These are phyloP conservation scores for Scytalidium sp. DNA, from an alignment of 2,329 filamentous ascomycete species.

Conservation along the genomic window DNA sequence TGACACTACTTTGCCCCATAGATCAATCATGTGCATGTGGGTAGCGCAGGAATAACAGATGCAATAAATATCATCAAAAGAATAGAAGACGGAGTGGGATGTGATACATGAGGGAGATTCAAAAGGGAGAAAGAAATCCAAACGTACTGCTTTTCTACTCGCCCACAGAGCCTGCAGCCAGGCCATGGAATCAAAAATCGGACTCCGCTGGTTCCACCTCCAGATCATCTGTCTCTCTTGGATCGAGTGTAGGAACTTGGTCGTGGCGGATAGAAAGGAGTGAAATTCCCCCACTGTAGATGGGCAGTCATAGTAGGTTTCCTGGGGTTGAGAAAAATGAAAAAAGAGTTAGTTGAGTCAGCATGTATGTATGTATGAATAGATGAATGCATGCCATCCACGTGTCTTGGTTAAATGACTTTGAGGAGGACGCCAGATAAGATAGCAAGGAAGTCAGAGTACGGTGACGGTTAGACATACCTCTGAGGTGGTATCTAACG, in stretches of 20 bases:
- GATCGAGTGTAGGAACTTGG: constrained; percentile 22
- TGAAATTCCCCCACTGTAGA: constrained; percentile 18
- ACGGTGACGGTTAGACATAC: background rate
- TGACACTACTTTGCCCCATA: too few species aligned
- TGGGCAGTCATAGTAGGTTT: constrained; percentile 8
- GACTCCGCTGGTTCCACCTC: constrained; percentile 15
- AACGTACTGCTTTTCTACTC: constrained; percentile 24
- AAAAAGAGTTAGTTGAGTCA: too few species aligned
- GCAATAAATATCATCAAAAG: too few species aligned
- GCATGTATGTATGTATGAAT: too few species aligned
- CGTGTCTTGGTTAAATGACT: too few species aligned
- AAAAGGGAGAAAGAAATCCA: background rate
- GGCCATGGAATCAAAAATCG: constrained; percentile 18
- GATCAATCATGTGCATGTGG: too few species aligned
- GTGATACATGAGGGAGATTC: background rate
- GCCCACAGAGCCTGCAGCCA: constrained; percentile 30
- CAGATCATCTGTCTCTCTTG: constrained; percentile 23
- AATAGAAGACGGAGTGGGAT: too few species aligned
- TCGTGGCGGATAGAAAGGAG: constrained; percentile 21
- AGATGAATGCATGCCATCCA: too few species aligned
- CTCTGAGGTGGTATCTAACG: constrained; percentile 4
- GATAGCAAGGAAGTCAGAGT: too few species aligned
- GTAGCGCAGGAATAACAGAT: too few species aligned
- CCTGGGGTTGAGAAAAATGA: background rate
- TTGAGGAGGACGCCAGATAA: too few species aligned